Evolutionary conservation across 345 rosid genomes (phyloP).

Genomic region (Brassica carinata): DNA sequence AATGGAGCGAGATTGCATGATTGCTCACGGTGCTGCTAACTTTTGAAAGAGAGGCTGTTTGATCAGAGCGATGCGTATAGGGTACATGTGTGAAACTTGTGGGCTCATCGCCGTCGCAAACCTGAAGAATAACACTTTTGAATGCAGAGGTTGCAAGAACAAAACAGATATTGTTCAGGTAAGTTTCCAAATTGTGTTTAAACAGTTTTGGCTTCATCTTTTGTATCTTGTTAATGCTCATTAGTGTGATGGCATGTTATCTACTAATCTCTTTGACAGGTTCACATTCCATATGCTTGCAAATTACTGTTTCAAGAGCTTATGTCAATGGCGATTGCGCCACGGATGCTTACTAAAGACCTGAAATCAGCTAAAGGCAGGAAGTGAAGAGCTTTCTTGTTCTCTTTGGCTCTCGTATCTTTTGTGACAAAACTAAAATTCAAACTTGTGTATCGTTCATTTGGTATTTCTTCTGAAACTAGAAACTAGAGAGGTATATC

Average conservation of each 20-base stretch:
- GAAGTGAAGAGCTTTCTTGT: slow-evolving; percentile 48
- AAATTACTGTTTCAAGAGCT: slow-evolving; percentile 96
- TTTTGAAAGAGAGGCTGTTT: slow-evolving; percentile 93
- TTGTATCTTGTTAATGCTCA: neutral
- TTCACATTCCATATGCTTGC: slow-evolving; percentile 92
- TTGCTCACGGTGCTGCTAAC: slow-evolving; percentile 95
- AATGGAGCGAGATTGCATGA: slow-evolving; percentile 98
- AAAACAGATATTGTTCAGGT: slow-evolving; percentile 96
- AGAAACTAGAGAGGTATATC: neutral
- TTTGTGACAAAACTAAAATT: neutral
- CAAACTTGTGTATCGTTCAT: neutral
- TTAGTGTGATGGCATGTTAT: slow-evolving; percentile 16
- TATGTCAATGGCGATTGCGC: slow-evolving; percentile 98
- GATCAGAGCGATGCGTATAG: slow-evolving; percentile 98
- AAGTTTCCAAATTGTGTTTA: neutral
- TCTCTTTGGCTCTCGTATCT: slow-evolving; percentile 21
- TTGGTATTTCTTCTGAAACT: slow-evolving; percentile 3
- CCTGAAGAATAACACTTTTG: slow-evolving; percentile 87
- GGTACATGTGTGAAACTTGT: slow-evolving; percentile 89
- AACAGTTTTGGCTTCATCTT: neutral
- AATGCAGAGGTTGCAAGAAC: slow-evolving; percentile 97
- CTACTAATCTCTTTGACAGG: slow-evolving; percentile 45
- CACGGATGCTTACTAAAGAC: slow-evolving; percentile 87
- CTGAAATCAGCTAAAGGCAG: slow-evolving; percentile 53
- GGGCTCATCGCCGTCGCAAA: slow-evolving; percentile 95